phyloP scores from a whole-genome alignment of 495 filamentous ascomycete species.

The Patellaria atrata region DNA sequence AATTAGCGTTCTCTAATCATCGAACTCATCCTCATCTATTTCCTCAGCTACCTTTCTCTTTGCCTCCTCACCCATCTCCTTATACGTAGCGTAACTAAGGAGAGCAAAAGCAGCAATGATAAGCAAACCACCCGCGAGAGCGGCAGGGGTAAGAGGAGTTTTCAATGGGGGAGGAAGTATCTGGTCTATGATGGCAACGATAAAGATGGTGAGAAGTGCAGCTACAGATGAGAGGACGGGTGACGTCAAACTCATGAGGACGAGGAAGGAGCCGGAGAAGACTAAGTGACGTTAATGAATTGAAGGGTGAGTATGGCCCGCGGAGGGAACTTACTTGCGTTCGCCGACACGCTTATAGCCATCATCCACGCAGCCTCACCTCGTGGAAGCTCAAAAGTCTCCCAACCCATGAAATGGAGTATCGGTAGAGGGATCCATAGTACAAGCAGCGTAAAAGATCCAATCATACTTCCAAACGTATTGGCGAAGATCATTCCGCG shows the following conservation, averaged over 20 bases:
- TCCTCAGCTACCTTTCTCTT: conserved; percentile 38
- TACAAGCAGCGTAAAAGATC: conserved; percentile 65
- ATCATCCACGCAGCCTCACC: conserved; percentile 68
- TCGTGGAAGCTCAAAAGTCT: conserved; percentile 67
- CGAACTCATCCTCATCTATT: conserved; percentile 28
- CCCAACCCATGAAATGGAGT: conserved; percentile 59
- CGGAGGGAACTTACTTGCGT: conserved; percentile 46
- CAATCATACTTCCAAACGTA: conserved; percentile 75
- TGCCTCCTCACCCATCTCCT: conserved; percentile 78
- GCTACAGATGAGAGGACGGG: conserved; percentile 87
- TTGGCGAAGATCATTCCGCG: conserved; percentile 88
- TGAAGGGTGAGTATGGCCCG: not conserved
- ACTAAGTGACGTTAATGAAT: conserved; percentile 23
- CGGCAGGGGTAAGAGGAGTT: conserved; percentile 52
- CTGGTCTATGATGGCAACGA: conserved; percentile 88
- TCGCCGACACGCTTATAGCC: conserved; percentile 63
- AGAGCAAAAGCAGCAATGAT: conserved; percentile 78
- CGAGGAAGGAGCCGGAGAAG: conserved; percentile 88
- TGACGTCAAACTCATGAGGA: conserved; percentile 80
- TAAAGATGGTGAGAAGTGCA: conserved; percentile 86
- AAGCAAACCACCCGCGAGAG: conserved; percentile 66
- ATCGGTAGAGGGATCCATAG: conserved; percentile 88
- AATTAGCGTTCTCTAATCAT: no score
- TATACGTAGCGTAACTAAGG: conserved; percentile 80
- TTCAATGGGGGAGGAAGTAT: conserved; percentile 49